Evolutionary conservation across 2,329 filamentous ascomycete species (phyloP).

Genomic region (Penicillium sp.): DNA sequence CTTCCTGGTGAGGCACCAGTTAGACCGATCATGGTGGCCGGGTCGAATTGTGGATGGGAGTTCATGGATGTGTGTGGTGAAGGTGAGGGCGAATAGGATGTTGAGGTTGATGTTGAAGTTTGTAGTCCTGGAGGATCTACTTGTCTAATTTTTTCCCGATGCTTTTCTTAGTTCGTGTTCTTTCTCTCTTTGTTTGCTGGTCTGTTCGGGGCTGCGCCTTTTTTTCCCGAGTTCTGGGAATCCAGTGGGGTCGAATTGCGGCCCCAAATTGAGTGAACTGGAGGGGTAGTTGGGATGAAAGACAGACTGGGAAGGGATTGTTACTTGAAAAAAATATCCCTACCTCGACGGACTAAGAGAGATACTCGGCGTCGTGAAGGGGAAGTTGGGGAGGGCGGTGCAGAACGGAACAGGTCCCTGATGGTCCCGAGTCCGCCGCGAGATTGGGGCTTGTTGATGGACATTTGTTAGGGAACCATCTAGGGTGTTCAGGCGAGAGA

Average conservation of each 20-base stretch:
- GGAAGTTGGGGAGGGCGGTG: conserved; percentile 24
- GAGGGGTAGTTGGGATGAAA: conserved; percentile 8
- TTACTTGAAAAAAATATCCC: conserved; percentile 38
- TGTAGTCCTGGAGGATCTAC: conserved; percentile 16
- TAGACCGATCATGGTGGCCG: conserved; percentile 40
- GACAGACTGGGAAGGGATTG: conserved; percentile 9
- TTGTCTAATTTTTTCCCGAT: conserved; percentile 1
- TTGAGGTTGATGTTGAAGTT: conserved; percentile 21
- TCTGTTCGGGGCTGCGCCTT: conserved; percentile 2
- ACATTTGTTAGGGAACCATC: conserved; percentile 39
- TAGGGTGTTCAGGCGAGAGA: conserved; percentile 9
- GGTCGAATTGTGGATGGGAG: conserved; percentile 36
- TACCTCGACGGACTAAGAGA: conserved; percentile 38
- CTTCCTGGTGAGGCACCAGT: conserved; percentile 38
- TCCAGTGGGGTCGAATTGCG: conserved; percentile 9
- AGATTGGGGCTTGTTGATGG: conserved; percentile 35
- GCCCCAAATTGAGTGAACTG: conserved; percentile 4
- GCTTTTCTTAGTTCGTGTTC: conserved; percentile 6
- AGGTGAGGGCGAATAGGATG: conserved; percentile 13
- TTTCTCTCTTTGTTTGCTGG: background rate
- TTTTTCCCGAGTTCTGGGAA: conserved; percentile 6
- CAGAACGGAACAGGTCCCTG: conserved; percentile 36
- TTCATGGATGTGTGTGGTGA: conserved; percentile 27
- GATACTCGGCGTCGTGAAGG: conserved; percentile 34
- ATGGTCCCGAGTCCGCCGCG: conserved; percentile 35